Evolutionary conservation across 2,329 filamentous ascomycete species (phyloP).

Genomic region (Ophiobolus disseminans): DNA sequence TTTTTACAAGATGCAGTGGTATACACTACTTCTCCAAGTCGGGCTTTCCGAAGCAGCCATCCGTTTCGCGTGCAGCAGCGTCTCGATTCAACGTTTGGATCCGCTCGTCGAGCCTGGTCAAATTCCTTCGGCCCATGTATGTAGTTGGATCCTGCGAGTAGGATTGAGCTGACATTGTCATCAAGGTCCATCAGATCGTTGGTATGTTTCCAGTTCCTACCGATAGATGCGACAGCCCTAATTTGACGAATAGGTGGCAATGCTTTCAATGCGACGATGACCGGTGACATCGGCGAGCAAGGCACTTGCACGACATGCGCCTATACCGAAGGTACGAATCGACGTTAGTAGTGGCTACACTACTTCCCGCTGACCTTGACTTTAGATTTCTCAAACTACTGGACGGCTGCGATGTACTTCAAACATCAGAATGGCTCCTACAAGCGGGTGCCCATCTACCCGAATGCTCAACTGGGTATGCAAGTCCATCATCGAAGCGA

Average conservation of each 20-base stretch:
- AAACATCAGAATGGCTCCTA: conserved; percentile 36
- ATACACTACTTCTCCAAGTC: conserved; percentile 13
- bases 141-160: not conserved
- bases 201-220: not conserved
- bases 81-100: conserved; percentile 33
- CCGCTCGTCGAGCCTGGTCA: conserved; percentile 32
- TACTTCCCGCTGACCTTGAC: not conserved
- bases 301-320: conserved; percentile 31
- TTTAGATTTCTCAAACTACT: conserved; percentile 34
- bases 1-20: conserved; percentile 22
- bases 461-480: conserved; percentile 30
- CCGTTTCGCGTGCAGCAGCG: conserved; percentile 21
- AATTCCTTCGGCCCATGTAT: conserved; percentile 25
- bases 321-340: conserved; percentile 24
- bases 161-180: not conserved
- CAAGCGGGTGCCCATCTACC: conserved; percentile 33
- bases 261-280: conserved; percentile 30
- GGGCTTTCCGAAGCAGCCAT: conserved; percentile 23
- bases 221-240: not conserved
- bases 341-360: not conserved
- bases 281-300: conserved; percentile 32
- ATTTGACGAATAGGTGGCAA: conserved; percentile 15
- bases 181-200: conserved; percentile 25
- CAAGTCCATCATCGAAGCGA: conserved; percentile 6
- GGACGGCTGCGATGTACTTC: conserved; percentile 43